Percentiles rank a stretch among this genome's conserved stretches.
phyloP scores from a whole-genome alignment of 192 early-diverging fungal species.

The Entophlyctis helioformis region DNA sequence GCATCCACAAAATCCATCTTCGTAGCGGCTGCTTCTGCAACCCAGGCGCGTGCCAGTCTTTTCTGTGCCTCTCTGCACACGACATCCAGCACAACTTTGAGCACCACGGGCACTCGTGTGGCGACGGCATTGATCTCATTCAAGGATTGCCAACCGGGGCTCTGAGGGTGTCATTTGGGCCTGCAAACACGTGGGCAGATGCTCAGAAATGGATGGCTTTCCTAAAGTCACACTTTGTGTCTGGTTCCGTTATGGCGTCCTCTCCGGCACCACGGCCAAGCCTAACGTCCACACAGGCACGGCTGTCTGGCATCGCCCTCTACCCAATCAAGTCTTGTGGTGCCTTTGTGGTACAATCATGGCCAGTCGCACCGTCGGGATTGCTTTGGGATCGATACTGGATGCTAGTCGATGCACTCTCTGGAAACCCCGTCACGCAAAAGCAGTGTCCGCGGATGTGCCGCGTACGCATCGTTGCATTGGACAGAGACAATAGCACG shows the following conservation, averaged over 20 bases:
- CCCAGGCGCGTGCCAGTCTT: conserved; percentile 58
- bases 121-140: conserved; percentile 62
- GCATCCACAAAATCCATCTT: conserved; percentile 51
- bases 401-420: conserved; percentile 46
- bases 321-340: conserved; percentile 77
- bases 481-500: conserved; percentile 1
- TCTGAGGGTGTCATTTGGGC: conserved; percentile 68
- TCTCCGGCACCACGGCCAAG: no score
- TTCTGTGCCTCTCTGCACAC: conserved; percentile 46
- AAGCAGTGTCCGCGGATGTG: conserved; percentile 33
- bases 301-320: conserved; percentile 15
- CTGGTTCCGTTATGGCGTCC: no score
- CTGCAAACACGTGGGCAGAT: conserved; percentile 51
- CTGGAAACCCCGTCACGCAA: conserved; percentile 46
- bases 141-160: conserved; percentile 58
- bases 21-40: conserved; percentile 72
- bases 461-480: conserved; percentile 5
- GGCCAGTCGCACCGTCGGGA: conserved; percentile 43
- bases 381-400: conserved; percentile 52
- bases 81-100: conserved; percentile 3
- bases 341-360: conserved; percentile 39
- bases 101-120: conserved; percentile 49
- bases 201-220: conserved; percentile 46
- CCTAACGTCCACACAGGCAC: no score
- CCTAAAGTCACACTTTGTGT: conserved; percentile 46